Conservation (phyloP, 768 basidiomycete species). For the Paxillus rubicundulus region DNA sequence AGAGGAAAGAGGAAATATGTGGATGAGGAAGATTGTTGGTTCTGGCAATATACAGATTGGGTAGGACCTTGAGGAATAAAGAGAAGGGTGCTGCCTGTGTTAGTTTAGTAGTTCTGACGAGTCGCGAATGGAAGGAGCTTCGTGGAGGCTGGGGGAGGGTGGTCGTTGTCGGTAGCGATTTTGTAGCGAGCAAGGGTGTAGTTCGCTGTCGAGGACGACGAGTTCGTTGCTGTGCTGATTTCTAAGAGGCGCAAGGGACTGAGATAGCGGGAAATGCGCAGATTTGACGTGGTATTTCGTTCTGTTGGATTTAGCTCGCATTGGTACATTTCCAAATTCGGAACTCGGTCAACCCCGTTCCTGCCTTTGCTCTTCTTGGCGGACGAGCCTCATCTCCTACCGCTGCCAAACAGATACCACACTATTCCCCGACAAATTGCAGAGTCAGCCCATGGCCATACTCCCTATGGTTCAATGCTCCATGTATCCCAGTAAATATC, state of each 20-base stretch:
- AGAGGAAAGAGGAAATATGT: constrained; percentile 4
- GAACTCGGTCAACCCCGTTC: constrained; percentile 23
- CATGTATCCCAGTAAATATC: not conserved
- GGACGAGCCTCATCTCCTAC: constrained; percentile 14
- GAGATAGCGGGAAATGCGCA: constrained; percentile 34
- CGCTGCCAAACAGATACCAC: not conserved
- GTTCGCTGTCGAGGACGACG: constrained; percentile 6
- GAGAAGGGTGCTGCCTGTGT: not conserved
- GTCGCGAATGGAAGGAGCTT: not conserved
- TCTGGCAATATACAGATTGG: constrained; percentile 7
- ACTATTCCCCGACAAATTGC: not conserved
- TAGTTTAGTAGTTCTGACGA: not conserved
- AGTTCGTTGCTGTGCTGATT: constrained; percentile 19
- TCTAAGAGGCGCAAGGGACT: constrained; percentile 16
- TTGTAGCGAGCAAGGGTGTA: not conserved
- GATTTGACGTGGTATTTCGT: constrained; percentile 30
- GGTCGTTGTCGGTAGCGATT: not conserved
- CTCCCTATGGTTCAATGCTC: not conserved
- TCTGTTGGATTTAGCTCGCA: constrained; percentile 36
- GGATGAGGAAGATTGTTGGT: constrained; percentile 9
- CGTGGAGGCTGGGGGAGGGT: not conserved
- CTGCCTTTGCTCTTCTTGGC: constrained; percentile 23
- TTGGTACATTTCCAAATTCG: constrained; percentile 32
- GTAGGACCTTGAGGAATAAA: constrained; percentile 33
- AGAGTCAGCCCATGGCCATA: too few species aligned